These are phyloP conservation scores for Phragmites australis DNA, from an alignment of 176 grass and related monocot species.

Conservation along the genomic window DNA sequence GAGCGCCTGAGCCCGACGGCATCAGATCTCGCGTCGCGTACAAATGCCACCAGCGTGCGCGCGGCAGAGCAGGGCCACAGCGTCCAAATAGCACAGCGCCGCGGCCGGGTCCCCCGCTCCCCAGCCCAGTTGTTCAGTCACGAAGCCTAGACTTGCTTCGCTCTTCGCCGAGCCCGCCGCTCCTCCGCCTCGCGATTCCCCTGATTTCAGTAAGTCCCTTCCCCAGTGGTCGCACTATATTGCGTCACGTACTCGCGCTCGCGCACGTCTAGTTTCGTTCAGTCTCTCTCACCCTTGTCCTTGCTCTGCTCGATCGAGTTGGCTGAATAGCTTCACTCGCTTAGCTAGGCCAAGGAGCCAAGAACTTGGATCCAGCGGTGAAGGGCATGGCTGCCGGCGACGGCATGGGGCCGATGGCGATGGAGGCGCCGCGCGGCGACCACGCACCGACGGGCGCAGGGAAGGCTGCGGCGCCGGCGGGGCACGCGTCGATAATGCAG, in stretches of 20 bases:
- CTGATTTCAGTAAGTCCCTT: constrained; percentile 19
- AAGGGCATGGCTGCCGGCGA: constrained; percentile 28
- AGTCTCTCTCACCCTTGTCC: neutral
- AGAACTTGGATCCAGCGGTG: neutral
- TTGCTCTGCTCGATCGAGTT: neutral
- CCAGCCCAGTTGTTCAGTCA: constrained; percentile 30
- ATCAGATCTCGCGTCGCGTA: too few species aligned
- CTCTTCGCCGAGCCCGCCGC: constrained; percentile 28
- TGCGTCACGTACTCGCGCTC: neutral
- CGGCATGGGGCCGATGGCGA: constrained; percentile 46
- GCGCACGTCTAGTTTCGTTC: neutral
- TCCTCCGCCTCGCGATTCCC: constrained; percentile 7
- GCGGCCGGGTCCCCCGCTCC: neutral
- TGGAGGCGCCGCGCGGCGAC: constrained; percentile 43
- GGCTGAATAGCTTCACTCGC: neutral
- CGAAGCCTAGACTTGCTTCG: constrained; percentile 13
- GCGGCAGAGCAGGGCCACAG: too few species aligned
- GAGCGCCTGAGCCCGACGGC: too few species aligned
- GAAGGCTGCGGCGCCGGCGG: neutral
- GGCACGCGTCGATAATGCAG: constrained; percentile 49
- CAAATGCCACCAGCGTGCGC: neutral
- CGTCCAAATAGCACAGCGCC: neutral
- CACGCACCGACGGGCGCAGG: neutral
- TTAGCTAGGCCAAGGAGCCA: neutral
- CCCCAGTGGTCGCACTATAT: constrained; percentile 19